Evolutionary conservation across 2,329 filamentous ascomycete species (phyloP).

Genomic region (Colletotrichum liriopes): DNA sequence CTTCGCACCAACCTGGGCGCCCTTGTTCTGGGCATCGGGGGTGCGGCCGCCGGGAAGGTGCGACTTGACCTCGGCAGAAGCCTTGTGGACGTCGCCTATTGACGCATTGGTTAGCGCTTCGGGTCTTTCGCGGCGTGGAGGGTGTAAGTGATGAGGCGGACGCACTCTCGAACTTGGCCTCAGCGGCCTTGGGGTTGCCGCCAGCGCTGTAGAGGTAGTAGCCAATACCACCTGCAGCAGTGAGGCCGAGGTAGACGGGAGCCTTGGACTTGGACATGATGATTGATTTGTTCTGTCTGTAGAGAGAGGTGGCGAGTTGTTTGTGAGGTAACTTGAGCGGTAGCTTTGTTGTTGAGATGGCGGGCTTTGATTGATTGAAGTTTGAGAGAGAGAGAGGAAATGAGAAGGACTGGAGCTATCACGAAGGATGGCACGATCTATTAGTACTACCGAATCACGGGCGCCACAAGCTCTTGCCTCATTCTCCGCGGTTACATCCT

Average conservation of each 20-base stretch:
- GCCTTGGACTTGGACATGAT: conserved; percentile 65
- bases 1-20: conserved; percentile 71
- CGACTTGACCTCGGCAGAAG: conserved; percentile 76
- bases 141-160: conserved; percentile 40
- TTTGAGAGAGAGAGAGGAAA: conserved; percentile 3
- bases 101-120: background rate
- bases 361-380: conserved; percentile 29
- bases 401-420: background rate
- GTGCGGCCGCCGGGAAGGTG: conserved; percentile 75
- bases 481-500: conserved; percentile 33
- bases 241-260: conserved; percentile 71
- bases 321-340: background rate
- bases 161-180: conserved; percentile 89
- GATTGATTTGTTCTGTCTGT: conserved; percentile 30
- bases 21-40: conserved; percentile 72
- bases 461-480: conserved; percentile 31
- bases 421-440: conserved; percentile 36
- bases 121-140: background rate
- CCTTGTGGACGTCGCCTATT: conserved; percentile 82
- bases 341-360: conserved; percentile 10
- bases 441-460: conserved; percentile 39
- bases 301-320: background rate
- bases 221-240: conserved; percentile 77
- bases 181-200: conserved; percentile 84
- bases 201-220: conserved; percentile 96